Conservation (phyloP, 108 stramenopile genomes). For the Fragilaria crotonensis region DNA sequence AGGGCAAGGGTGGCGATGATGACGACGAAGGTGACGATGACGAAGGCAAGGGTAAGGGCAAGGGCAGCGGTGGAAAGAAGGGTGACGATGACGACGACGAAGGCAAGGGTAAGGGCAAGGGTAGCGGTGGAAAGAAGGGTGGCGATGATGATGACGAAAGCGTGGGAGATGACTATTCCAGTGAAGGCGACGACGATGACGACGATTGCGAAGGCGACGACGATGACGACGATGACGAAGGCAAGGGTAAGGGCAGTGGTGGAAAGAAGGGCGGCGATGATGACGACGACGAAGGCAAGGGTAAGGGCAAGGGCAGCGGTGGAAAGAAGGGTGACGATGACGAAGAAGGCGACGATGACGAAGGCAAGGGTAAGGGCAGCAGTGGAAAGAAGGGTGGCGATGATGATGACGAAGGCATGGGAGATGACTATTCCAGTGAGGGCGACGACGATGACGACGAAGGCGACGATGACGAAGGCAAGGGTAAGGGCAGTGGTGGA, state of each 20-base stretch:
- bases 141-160: not conserved
- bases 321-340: slow-evolving; percentile 1
- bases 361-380: not conserved
- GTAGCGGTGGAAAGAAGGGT: not conserved
- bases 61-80: slow-evolving; percentile 24
- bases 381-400: not conserved
- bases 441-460: too few species aligned
- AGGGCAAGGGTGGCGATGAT: slow-evolving; percentile 43
- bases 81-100: slow-evolving; percentile 13
- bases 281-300: slow-evolving; percentile 3
- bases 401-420: not conserved
- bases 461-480: too few species aligned
- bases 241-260: slow-evolving; percentile 15
- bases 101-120: slow-evolving; percentile 15
- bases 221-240: slow-evolving; percentile 34
- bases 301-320: not conserved
- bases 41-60: slow-evolving; percentile 18
- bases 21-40: slow-evolving; percentile 56
- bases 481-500: not conserved
- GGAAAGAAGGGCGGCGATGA: slow-evolving; percentile 10
- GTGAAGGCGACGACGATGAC: slow-evolving; percentile 14
- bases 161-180: not conserved
- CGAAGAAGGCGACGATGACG: slow-evolving; percentile 34
- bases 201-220: slow-evolving; percentile 34
- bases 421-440: too few species aligned